phyloP scores from a whole-genome alignment of 805 yeast genomes.

The Candida morakotiae region DNA sequence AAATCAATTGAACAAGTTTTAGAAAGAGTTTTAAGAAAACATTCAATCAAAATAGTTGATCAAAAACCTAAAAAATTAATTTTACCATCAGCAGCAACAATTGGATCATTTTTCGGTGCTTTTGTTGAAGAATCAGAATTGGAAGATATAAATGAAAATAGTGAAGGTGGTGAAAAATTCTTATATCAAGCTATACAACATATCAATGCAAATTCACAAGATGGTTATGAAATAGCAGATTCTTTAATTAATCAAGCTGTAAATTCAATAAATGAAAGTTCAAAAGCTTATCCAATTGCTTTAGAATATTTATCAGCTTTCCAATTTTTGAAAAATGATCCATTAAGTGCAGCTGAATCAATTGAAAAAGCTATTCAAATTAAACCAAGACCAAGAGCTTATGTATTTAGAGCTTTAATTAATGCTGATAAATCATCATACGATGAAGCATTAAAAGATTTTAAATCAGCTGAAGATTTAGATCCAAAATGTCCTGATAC shows the following conservation, averaged over 20 bases:
- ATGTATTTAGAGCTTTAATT: slow-evolving; percentile 76
- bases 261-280: slow-evolving; percentile 36
- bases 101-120: slow-evolving; percentile 86
- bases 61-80: slow-evolving; percentile 50
- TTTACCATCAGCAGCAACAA: slow-evolving; percentile 79
- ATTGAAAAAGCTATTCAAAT: slow-evolving; percentile 63
- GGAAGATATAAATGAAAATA: slow-evolving; percentile 45
- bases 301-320: slow-evolving; percentile 81
- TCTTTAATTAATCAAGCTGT: slow-evolving; percentile 57
- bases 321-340: slow-evolving; percentile 74
- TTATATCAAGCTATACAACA: slow-evolving; percentile 63
- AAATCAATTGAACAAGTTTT: slow-evolving; percentile 73
- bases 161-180: slow-evolving; percentile 60
- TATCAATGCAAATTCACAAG: slow-evolving; percentile 46
- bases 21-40: slow-evolving; percentile 82
- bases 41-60: slow-evolving; percentile 69
- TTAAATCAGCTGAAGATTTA: slow-evolving; percentile 64
- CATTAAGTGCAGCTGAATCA: slow-evolving; percentile 57
- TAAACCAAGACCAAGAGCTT: slow-evolving; percentile 75
- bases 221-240: slow-evolving; percentile 61
- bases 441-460: slow-evolving; percentile 57
- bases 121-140: slow-evolving; percentile 56
- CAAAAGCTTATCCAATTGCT: slow-evolving; percentile 49
- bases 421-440: slow-evolving; percentile 73
- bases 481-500: slow-evolving; percentile 75